phyloP scores from a whole-genome alignment of 2,329 filamentous ascomycete genomes.

The Fusarium irregulare region DNA sequence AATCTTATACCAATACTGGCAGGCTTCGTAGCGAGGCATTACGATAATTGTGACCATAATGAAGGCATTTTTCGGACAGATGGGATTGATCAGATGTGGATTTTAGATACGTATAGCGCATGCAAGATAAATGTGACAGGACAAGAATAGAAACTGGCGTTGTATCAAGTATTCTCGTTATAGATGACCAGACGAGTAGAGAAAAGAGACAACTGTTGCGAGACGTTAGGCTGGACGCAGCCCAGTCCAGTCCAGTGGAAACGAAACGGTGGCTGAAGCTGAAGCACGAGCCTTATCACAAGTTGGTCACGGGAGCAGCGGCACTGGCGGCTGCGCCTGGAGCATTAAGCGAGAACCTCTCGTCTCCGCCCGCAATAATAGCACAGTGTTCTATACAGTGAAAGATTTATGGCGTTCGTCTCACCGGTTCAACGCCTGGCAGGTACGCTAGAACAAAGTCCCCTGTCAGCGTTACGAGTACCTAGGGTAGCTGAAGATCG shows the following conservation, averaged over 20 bases:
- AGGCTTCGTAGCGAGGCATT: not conserved
- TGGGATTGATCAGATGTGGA: not conserved
- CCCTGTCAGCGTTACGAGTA: not conserved
- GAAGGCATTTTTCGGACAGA: not conserved
- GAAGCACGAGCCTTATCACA: conserved; percentile 1
- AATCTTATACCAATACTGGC: not conserved
- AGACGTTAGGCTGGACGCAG: not conserved
- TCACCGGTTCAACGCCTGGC: not conserved
- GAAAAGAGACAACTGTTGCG: conserved; percentile 24
- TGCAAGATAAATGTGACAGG: not conserved
- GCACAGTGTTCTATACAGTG: conserved; percentile 6
- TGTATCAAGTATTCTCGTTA: not conserved
- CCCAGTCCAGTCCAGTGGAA: conserved; percentile 25
- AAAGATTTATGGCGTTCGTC: not conserved
- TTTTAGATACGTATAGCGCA: not conserved
- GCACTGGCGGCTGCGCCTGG: conserved; percentile 22
- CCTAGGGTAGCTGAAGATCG: conserved; percentile 7
- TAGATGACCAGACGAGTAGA: conserved; percentile 2
- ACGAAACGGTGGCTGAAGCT: conserved; percentile 15
- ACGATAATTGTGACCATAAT: not conserved
- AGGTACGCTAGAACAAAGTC: conserved; percentile 17
- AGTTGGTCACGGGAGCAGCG: conserved; percentile 17
- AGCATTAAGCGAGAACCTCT: conserved; percentile 4
- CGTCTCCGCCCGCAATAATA: not conserved
- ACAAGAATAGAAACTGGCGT: not conserved